Evolutionary conservation across 73 alveolate species (phyloP), one percentile per base, ranked within the genome.

Genomic region (Effrenium voratum): DNA sequence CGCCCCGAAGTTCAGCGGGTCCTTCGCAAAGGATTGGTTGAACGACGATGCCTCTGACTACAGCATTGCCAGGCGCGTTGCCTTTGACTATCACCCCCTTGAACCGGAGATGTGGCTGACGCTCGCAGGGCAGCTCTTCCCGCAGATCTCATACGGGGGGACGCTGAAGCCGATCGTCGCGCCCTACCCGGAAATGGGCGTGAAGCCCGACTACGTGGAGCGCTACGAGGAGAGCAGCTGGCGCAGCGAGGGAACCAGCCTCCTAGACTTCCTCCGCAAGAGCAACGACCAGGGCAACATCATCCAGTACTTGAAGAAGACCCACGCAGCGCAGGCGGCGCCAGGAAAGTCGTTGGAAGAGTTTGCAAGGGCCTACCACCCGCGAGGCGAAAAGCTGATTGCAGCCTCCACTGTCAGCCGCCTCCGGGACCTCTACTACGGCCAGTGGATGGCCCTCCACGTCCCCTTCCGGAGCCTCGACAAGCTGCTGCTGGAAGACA

Each of bases 361-460:
- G 38, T 76, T 76, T 59, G 63, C 87, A 1, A 40, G 36, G 60
- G 15, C 52, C 16, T 76, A 0, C 41, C 60, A 76, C 19, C 36
- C 87, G 32, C 41, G 36, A 0, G 87, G 87, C 24, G 87, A 76
- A 28, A 76, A 76, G 87, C 1, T 76, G 60, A 44, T 76, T 36
- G 87, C 87, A 1, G 52, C 60, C 2, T 52, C 36, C 24, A 76
- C 41, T 30, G 60, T 76, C 87, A 38, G 60, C 87, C 36, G 36
- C 60, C 59, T 1, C 52, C 36, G 41, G 41, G 87, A 76, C 41
- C 36, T 38, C 52, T 34, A 1, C 60, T 76, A 45, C 41, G 87
- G 87, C 24, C 87, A 76, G 41, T 76, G 87, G 87, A 43, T 76
- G 87, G 87, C 87, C 1, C 36, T 76, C 28, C 16, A 76, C 87